phyloP scores from a whole-genome alignment of 441 rosid species.

The Eruca vesicaria region DNA sequence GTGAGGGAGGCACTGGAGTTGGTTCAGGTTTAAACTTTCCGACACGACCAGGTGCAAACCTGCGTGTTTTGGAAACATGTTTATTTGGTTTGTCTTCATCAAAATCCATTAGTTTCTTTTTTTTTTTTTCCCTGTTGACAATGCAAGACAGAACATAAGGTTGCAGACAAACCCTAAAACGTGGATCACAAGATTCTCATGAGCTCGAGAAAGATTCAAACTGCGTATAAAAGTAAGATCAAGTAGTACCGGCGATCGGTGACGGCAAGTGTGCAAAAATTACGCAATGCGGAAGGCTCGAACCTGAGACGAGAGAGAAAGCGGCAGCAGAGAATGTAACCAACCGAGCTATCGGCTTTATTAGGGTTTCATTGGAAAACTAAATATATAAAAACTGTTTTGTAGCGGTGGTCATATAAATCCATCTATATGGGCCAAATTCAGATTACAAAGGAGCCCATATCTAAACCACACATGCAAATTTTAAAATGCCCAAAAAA shows the following conservation, averaged over 20 bases:
- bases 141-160: not conserved
- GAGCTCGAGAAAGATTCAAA: not conserved
- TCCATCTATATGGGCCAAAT: not conserved
- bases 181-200: not conserved
- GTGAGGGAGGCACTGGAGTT: slow-evolving; percentile 26
- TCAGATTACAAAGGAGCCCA: not conserved
- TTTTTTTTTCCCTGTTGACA: slow-evolving; percentile 2
- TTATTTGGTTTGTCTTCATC: slow-evolving; percentile 50
- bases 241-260: not conserved
- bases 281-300: not conserved
- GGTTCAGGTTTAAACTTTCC: slow-evolving; percentile 33
- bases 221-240: not conserved
- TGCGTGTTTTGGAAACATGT: slow-evolving; percentile 48
- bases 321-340: not conserved
- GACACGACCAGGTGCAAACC: slow-evolving; percentile 50
- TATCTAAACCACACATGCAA: not conserved
- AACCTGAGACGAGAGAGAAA: not conserved
- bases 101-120: slow-evolving; percentile 54
- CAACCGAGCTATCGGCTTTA: not conserved
- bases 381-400: not conserved
- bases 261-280: not conserved
- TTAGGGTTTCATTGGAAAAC: not conserved
- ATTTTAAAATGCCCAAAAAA: not conserved
- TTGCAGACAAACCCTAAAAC: not conserved
- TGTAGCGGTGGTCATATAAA: not conserved